Evolutionary conservation across 2,329 filamentous ascomycete species (phyloP), one percentile per base, ranked within the genome.

Genomic region (Pseudocercospora eumusae): DNA sequence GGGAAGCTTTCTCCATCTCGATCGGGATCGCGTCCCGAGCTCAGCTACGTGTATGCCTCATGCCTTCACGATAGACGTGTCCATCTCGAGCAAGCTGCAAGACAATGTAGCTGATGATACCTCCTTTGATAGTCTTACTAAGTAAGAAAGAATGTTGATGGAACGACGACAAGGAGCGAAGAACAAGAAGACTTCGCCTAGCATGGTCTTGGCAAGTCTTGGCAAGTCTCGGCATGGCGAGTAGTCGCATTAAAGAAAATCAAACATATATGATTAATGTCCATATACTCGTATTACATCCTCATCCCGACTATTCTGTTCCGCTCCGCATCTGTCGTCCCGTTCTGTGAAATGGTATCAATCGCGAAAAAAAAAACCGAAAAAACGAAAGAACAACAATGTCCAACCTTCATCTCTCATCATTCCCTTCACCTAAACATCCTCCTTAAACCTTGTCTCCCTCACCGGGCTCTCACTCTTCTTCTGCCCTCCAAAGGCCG

Each of bases 391-490:
- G 21, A 18, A 21, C 47, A 13, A 10, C 23, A n/a, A n/a, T 40
- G 13, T 18, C 6, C 36, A 18, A 40, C 36, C 36, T 40, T 40
- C 36, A 40, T n/a, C 15, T 4, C 5, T 2, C 25, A 28, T n/a
- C 15, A 15, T 27, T 15, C 18, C 28, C 50, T 58, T 71, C 68
- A 79, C 59, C 15, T 40, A 40, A 8, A 87, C 80, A 64, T 83
- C 82, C 75, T 88, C 86, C 53, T 77, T 78, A 66, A 88, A 88
- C 67, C 79, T 83, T 42, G 85, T 86, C 52, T 59, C 66, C 36
- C 66, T 57, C 4, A 67, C 80, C 0, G 84, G 84, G 71, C 84
- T 87, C 56, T 78, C 78, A 52, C 79, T 72, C 70, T 72, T 74
- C 53, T 56, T 63, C 65, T 72, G 67, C 4, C 70, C 71, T 1